Percentiles rank a stretch among this genome's conserved stretches.
Conservation (phyloP, 768 basidiomycete species). For the Mycena rebaudengoi region DNA sequence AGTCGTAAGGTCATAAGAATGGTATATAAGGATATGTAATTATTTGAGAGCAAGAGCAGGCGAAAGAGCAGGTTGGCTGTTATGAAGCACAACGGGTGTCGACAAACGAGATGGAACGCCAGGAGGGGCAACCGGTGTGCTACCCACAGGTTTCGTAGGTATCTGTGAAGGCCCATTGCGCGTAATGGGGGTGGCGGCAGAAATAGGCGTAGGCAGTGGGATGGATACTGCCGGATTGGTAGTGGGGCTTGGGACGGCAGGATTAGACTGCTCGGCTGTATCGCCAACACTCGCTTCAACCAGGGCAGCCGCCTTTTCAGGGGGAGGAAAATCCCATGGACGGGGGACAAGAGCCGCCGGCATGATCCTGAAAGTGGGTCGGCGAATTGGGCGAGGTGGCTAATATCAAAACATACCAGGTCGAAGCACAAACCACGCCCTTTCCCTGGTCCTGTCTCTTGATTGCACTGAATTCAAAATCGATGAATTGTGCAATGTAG, state of each 20-base stretch:
- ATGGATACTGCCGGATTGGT: slow-evolving; percentile 8
- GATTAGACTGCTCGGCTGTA: not conserved
- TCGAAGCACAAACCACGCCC: slow-evolving; percentile 89
- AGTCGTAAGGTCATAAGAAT: slow-evolving; percentile 5
- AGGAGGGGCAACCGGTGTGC: slow-evolving; percentile 30
- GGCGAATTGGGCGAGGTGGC: not conserved
- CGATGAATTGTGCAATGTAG: slow-evolving; percentile 81
- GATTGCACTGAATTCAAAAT: slow-evolving; percentile 77
- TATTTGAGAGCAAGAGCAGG: slow-evolving; percentile 16
- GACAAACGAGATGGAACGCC: slow-evolving; percentile 22
- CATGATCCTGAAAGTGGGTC: slow-evolving; percentile 62
- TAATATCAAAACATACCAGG: slow-evolving; percentile 64
- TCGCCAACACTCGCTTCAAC: slow-evolving; percentile 14
- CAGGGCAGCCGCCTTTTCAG: slow-evolving; percentile 38
- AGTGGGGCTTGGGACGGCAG: slow-evolving; percentile 23
- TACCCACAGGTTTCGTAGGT: not conserved
- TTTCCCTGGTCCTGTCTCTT: slow-evolving; percentile 68
- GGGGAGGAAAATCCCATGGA: slow-evolving; percentile 78
- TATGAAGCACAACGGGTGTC: slow-evolving; percentile 13
- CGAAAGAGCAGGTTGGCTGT: slow-evolving; percentile 7
- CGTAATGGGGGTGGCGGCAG: not conserved
- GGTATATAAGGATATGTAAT: slow-evolving; percentile 8
- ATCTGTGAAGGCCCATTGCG: not conserved
- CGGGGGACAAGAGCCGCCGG: slow-evolving; percentile 82
- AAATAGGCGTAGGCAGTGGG: not conserved